Base-by-base conservation (phyloP, 495 filamentous ascomycete species). In the Xylaria palmicola region DNA sequence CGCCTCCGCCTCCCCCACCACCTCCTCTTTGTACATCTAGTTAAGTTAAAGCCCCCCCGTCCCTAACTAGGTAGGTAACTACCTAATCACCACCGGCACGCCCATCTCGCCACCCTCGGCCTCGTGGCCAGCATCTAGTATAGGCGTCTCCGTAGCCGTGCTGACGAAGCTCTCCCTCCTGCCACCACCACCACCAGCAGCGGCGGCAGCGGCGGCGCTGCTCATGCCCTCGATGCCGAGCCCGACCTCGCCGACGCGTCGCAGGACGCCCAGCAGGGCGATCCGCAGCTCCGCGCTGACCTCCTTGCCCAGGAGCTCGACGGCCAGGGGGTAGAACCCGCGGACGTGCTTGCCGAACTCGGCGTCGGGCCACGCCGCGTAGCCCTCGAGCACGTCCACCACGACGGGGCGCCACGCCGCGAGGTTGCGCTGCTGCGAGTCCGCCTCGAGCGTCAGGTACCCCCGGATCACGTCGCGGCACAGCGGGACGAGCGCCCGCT, bases 331-430 rank as follows among this genome's bases (percentile, higher is more conserved):
- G 67, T 96, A 97, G 74, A 98, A 97, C 1, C 81, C 86, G 36
- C 83, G 77, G 13, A 96, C 81, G 60, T 97, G 86, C 55, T 86
- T 87, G 56, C 84, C 82, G 65, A 98, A 98, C 49, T 86, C 91
- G 36, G 88, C 86, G n/a, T 80, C 77, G 0, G 90, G 90, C 76
- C 97, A 98, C 43, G 88, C 88, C 8, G 86, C 90, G 70, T 93
- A 98, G 1, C 95, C 93, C 64, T 98, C 93, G 32, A 98, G 79
- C n/a, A 98, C 94, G 70, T 97, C 94, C 7, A 98, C 92, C 3
- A 98, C 94, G 1, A 98, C 95, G 0, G 94, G 94, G 34, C 94
- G 81, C 94, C 94, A 98, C 12, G 95, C 96, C 4, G 92, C 83
- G 56, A 98, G 94, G 67, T 98, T 98, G 29, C 94, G 85, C 66